phyloP scores from a whole-genome alignment of 768 basidiomycete genomes.

The Leccinum olivaceopallidum region DNA sequence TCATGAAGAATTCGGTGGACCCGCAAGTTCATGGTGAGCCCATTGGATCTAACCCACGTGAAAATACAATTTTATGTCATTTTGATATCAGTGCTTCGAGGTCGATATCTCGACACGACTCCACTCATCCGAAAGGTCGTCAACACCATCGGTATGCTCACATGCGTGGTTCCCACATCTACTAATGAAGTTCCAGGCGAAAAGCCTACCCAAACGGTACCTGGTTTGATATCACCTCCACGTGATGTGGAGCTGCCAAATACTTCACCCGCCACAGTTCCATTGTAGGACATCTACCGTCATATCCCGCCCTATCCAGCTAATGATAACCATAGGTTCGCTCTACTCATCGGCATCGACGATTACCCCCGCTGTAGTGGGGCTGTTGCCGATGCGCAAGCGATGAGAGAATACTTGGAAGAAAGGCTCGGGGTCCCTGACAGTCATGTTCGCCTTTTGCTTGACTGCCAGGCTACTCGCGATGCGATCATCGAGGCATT shows the following conservation, averaged over 20 bases:
- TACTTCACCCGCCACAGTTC: neutral
- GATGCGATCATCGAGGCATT: constrained; percentile 33
- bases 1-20: too few relatives aligned
- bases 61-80: too few relatives aligned
- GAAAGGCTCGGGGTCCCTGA: constrained; percentile 31
- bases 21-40: too few relatives aligned
- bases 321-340: constrained; percentile 22
- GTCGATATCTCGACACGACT: too few relatives aligned
- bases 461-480: constrained; percentile 40
- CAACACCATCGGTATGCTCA: neutral
- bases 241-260: neutral
- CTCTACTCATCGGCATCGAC: constrained; percentile 47
- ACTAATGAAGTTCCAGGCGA: neutral
- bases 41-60: too few relatives aligned
- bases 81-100: too few relatives aligned
- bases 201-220: neutral
- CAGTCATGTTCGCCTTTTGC: constrained; percentile 38
- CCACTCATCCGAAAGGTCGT: too few relatives aligned
- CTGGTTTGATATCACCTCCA: neutral
- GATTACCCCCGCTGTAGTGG: constrained; percentile 33
- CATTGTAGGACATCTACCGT: neutral
- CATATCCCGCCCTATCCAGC: neutral
- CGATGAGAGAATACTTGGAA: constrained; percentile 36
- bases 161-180: neutral
- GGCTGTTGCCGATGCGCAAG: constrained; percentile 42